Evolutionary conservation across 805 yeast species (phyloP).

Genomic region (Candida sakaeoensis): DNA sequence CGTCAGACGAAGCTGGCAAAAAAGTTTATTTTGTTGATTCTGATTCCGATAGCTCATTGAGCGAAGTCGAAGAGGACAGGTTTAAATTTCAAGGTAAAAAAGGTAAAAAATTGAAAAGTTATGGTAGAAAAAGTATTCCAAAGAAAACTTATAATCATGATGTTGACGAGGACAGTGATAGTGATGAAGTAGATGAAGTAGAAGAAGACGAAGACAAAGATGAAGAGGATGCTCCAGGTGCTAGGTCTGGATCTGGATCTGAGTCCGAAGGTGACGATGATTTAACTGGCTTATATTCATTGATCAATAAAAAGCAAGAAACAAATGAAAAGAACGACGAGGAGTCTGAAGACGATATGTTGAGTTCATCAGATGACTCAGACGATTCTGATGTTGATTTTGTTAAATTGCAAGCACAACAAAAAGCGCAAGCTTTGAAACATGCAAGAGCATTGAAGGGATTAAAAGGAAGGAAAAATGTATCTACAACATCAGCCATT

Average conservation of each 20-base stretch:
- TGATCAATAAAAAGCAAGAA: conserved; percentile 12
- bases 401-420: conserved; percentile 66
- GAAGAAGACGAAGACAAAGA: conserved; percentile 15
- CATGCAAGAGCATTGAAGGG: conserved; percentile 35
- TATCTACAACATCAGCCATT: conserved; percentile 2
- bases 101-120: conserved; percentile 10
- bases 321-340: conserved; percentile 9
- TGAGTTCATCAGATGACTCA: conserved; percentile 51
- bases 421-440: conserved; percentile 54
- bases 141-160: conserved; percentile 20
- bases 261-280: conserved; percentile 12
- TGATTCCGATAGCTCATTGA: conserved; percentile 38
- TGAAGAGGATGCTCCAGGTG: conserved; percentile 7
- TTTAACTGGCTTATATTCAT: conserved; percentile 21
- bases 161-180: conserved; percentile 16
- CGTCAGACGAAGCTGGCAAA: conserved; percentile 19
- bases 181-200: conserved; percentile 14
- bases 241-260: conserved; percentile 7
- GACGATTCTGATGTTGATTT: conserved; percentile 71
- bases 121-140: conserved; percentile 19
- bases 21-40: conserved; percentile 7
- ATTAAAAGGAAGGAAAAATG: conserved; percentile 13
- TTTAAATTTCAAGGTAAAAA: conserved; percentile 7
- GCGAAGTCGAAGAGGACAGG: conserved; percentile 30
- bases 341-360: conserved; percentile 21